A percentile compares a stretch with the other conserved stretches of the same genome.
Conservation (phyloP, 2,329 filamentous ascomycete genomes). For the Tolypocladium album region DNA sequence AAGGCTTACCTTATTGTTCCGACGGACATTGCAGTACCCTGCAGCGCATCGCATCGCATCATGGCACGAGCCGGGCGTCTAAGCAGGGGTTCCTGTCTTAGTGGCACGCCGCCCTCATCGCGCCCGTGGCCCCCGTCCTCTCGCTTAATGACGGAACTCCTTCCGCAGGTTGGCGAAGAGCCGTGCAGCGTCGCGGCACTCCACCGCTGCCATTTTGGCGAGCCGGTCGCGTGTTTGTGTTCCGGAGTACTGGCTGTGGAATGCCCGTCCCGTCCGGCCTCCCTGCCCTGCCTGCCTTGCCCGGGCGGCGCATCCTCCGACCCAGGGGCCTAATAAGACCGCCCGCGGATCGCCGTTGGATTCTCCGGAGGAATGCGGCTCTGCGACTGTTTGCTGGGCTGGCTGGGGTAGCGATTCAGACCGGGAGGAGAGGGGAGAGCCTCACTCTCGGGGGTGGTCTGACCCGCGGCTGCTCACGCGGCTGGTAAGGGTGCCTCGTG, state of each 20-base stretch:
- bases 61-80: not conserved
- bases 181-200: not conserved
- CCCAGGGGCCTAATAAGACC: not conserved
- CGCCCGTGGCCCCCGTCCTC: not conserved
- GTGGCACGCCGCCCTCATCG: not conserved
- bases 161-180: conserved; percentile 1
- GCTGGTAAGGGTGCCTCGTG: not conserved
- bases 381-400: not conserved
- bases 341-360: not conserved
- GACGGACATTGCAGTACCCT: conserved; percentile 1
- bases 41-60: not conserved
- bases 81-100: not conserved
- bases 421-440: not conserved
- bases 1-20: not conserved
- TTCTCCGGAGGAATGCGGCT: not conserved
- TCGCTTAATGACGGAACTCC: conserved; percentile 6
- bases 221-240: not conserved
- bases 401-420: not conserved
- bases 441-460: not conserved
- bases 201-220: not conserved
- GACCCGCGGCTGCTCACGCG: not conserved
- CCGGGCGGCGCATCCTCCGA: not conserved
- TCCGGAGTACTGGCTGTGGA: not conserved
- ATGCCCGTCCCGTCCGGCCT: not conserved
- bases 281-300: not conserved